Evolutionary conservation across 2,329 filamentous ascomycete genomes (phyloP).

Genomic region (Berkeleyomyces rouxiae): DNA sequence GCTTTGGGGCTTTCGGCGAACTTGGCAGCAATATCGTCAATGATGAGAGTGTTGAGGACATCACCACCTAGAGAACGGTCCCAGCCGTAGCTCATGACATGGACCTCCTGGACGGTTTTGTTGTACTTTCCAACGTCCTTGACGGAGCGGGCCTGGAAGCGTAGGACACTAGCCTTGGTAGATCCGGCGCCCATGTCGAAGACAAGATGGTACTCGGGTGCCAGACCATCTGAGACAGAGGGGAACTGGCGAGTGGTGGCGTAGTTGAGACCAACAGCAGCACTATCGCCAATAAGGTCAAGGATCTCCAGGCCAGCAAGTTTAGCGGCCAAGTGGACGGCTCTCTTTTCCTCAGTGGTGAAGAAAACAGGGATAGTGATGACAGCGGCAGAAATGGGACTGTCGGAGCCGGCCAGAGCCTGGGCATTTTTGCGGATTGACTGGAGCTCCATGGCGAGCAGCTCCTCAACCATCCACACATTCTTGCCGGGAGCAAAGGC

Average conservation of each 20-base stretch:
- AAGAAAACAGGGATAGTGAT: conserved; percentile 85
- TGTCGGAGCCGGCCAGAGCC: conserved; percentile 57
- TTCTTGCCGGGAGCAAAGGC: conserved; percentile 45
- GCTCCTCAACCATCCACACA: conserved; percentile 69
- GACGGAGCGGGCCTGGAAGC: conserved; percentile 73
- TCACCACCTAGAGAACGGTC: conserved; percentile 84
- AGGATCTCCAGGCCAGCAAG: conserved; percentile 78
- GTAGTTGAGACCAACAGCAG: conserved; percentile 90
- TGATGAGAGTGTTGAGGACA: conserved; percentile 68
- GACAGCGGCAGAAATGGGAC: conserved; percentile 61
- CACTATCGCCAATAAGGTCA: conserved; percentile 69
- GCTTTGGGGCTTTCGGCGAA: conserved; percentile 56
- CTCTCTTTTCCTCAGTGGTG: conserved; percentile 75
- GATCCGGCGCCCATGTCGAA: conserved; percentile 98
- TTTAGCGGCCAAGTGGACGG: conserved; percentile 67
- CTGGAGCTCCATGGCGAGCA: conserved; percentile 90
- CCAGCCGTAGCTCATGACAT: conserved; percentile 73
- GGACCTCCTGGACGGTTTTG: conserved; percentile 93
- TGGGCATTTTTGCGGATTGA: conserved; percentile 84
- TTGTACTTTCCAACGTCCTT: conserved; percentile 90
- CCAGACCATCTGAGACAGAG: conserved; percentile 61
- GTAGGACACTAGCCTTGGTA: conserved; percentile 74
- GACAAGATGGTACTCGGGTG: conserved; percentile 80
- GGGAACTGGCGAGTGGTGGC: conserved; percentile 84
- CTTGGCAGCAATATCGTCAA: conserved; percentile 72